Percentiles rank a stretch among this genome's conserved stretches.
phyloP scores from a whole-genome alignment of 169 alveolate genomes.

The Cryptosporidium meleagridis region DNA sequence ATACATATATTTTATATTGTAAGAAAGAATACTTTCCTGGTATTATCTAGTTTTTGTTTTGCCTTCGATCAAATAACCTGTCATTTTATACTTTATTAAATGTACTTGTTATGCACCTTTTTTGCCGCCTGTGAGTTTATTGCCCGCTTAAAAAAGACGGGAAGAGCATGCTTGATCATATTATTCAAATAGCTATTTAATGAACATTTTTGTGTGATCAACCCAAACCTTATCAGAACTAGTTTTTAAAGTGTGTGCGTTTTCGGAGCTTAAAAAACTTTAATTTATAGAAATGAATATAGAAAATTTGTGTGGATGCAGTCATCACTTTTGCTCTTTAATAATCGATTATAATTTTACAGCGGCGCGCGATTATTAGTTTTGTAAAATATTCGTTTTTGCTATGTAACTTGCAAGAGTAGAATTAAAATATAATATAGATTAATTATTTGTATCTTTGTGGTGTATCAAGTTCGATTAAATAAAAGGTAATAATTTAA shows the following conservation, averaged over 20 bases:
- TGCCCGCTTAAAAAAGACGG: conserved; percentile 24
- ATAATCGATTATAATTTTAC: too few species aligned
- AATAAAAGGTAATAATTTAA: background rate
- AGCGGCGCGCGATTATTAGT: background rate
- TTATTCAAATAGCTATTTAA: background rate
- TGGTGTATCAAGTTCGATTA: background rate
- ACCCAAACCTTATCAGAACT: background rate
- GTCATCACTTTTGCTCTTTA: background rate
- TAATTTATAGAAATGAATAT: too few species aligned
- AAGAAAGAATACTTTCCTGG: background rate
- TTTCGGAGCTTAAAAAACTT: too few species aligned
- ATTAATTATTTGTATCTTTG: background rate
- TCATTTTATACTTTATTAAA: conserved; percentile 29
- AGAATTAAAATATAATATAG: background rate
- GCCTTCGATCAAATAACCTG: conserved; percentile 15
- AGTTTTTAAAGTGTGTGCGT: background rate
- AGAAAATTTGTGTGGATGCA: background rate
- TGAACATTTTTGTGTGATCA: conserved; percentile 21
- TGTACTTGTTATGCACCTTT: conserved; percentile 72
- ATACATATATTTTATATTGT: background rate
- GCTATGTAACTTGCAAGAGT: background rate
- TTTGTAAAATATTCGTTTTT: too few species aligned
- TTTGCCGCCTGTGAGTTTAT: conserved; percentile 62
- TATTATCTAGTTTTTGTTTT: background rate
- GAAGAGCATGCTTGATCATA: conserved; percentile 1